Evolutionary conservation across 1,139 yeast genomes (phyloP).

Genomic region (Lodderomyces parapsilosis): DNA sequence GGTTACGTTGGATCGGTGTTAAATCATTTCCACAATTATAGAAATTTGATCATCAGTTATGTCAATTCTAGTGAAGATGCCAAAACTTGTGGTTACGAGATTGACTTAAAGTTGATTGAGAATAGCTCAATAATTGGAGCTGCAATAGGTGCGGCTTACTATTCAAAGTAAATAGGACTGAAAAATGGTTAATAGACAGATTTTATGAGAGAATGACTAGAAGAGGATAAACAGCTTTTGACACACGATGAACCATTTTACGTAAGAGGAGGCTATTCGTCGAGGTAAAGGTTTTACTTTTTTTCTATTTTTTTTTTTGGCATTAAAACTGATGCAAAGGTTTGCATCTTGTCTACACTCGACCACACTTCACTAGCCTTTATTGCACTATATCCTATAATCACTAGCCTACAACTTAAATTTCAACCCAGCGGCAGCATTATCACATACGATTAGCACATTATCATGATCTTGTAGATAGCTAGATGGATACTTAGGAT

Average conservation of each 20-base stretch:
- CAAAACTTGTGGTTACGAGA: constrained; percentile 25
- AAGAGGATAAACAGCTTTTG: no score
- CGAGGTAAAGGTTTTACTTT: neutral
- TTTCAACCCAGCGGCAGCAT: constrained; percentile 41
- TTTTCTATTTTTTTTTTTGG: neutral
- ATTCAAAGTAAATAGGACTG: constrained; percentile 11
- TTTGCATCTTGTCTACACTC: neutral
- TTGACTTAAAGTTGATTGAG: constrained; percentile 39
- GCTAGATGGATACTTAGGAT: constrained; percentile 43
- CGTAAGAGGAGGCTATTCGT: no score
- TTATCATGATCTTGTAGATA: constrained; percentile 48
- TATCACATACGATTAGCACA: constrained; percentile 47
- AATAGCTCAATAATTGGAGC: constrained; percentile 49
- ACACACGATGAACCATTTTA: no score
- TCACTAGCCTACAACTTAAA: constrained; percentile 27
- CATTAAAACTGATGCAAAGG: neutral
- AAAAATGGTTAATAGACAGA: neutral
- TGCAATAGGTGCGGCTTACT: constrained; percentile 49
- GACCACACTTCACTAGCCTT: neutral
- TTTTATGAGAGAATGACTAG: no score
- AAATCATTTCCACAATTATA: constrained; percentile 34
- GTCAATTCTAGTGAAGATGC: constrained; percentile 32
- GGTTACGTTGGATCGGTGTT: constrained; percentile 50
- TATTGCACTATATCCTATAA: neutral
- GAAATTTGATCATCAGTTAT: constrained; percentile 27